Evolutionary conservation across 1,284 basidiomycete species (phyloP), one percentile per base, ranked within the genome.

Genomic region (Schizopora paradoxa): DNA sequence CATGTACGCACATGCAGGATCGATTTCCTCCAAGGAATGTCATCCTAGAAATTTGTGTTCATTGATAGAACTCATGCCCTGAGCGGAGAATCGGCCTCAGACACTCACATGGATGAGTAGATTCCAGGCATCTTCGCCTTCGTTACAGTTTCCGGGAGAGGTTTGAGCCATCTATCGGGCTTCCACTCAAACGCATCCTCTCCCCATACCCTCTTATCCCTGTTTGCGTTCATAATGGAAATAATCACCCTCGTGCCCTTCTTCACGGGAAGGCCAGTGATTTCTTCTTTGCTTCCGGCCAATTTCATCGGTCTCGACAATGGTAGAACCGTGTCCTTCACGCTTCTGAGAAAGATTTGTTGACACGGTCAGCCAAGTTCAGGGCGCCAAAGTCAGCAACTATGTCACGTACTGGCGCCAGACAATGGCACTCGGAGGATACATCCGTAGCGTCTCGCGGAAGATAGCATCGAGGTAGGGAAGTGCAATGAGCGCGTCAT

Each of bases 391-490:
- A 21, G 10, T 45, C 27, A 25, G 10, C 14, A 32, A 28, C 8
- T 31, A n/a, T 10, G 10, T 11, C 4, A 45, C 32, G 18, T 19
- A 48, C 54, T 53, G 51, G 56, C 62, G 59, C 52, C 50, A 54
- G 50, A 51, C 54, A 52, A 28, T 7, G 52, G 42, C 22, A 60
- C 47, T 18, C 54, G 62, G 62, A 13, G 61, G 59, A 42, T 61
- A 32, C 34, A 66, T 48, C 39, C 69, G 60, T 31, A 70, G 39
- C 3, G 66, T 69, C 51, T 70, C 69, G 40, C 65, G 58, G 45
- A 63, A 55, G 21, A 71, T 48, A 3, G 63, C 68, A 43, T 71
- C 67, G 31, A 70, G 59, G 48, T 62, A 67, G 3, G 64, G 64
- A 27, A 70, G 56, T 7, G 42, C 37, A 43, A 57, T 53, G 35